These are phyloP conservation scores for Phyllosticta citriasiana DNA, from an alignment of 2,329 filamentous ascomycete genomes.

Conservation along the genomic window DNA sequence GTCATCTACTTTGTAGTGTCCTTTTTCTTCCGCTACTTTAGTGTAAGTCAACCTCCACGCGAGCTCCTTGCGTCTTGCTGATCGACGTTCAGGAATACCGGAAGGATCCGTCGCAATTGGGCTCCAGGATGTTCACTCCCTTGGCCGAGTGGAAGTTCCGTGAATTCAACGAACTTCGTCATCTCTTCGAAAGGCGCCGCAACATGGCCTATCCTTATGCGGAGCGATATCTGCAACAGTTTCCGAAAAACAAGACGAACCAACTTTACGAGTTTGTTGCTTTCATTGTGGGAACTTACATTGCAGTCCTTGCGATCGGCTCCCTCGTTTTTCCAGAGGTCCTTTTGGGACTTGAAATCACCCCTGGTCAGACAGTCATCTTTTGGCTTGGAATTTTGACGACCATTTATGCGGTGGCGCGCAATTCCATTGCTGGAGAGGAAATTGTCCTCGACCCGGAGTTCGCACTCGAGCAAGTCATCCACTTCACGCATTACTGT, in stretches of 20 bases:
- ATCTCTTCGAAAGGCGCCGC: constrained; percentile 79
- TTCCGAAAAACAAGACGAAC: constrained; percentile 88
- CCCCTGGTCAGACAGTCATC: constrained; percentile 74
- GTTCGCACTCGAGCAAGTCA: constrained; percentile 77
- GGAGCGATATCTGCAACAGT: constrained; percentile 86
- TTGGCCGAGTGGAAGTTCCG: constrained; percentile 97
- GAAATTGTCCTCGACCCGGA: constrained; percentile 86
- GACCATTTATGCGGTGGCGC: constrained; percentile 71
- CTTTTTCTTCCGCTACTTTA: constrained; percentile 93
- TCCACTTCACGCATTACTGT: constrained; percentile 85
- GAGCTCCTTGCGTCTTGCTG: neutral
- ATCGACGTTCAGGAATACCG: constrained; percentile 64
- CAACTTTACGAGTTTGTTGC: constrained; percentile 75
- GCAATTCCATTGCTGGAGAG: constrained; percentile 74
- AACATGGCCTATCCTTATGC: constrained; percentile 95
- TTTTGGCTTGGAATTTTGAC: constrained; percentile 83
- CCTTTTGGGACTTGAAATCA: constrained; percentile 87
- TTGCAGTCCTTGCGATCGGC: constrained; percentile 72
- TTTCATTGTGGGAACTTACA: constrained; percentile 78
- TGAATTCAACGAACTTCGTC: constrained; percentile 92
- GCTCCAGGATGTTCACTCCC: constrained; percentile 83
- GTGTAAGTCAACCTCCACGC: constrained; percentile 42
- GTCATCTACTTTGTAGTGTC: constrained; percentile 78
- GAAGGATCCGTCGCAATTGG: constrained; percentile 78
- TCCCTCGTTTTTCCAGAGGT: constrained; percentile 85